Percentiles rank a stretch among this genome's conserved stretches.
phyloP scores from a whole-genome alignment of 2,329 filamentous ascomycete species.

The Graphilbum ipis-grandicollis region DNA sequence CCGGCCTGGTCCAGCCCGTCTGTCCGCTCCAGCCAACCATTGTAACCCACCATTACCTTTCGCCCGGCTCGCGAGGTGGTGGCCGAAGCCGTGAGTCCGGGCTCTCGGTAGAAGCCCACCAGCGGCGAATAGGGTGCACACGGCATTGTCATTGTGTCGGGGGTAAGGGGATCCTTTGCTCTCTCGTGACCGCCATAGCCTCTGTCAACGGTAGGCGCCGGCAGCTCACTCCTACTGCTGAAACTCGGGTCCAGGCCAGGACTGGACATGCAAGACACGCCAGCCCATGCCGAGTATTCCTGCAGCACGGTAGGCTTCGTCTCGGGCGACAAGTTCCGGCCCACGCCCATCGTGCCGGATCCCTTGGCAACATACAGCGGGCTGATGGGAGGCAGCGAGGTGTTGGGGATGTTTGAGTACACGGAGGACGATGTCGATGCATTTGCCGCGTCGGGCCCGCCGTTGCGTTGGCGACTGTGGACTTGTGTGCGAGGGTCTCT shows the following conservation, averaged over 20 bases:
- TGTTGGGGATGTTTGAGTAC: slow-evolving; percentile 13
- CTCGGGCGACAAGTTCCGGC: slow-evolving; percentile 1
- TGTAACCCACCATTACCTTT: slow-evolving; percentile 35
- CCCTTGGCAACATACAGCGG: slow-evolving; percentile 13
- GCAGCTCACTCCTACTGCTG: background rate
- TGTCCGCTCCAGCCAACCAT: slow-evolving; percentile 38
- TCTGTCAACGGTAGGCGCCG: no score
- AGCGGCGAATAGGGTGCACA: slow-evolving; percentile 23
- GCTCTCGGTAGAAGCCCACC: slow-evolving; percentile 11
- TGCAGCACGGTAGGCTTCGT: slow-evolving; percentile 2
- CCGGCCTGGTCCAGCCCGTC: slow-evolving; percentile 12
- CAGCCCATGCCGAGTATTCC: slow-evolving; percentile 8
- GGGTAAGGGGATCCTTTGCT: no score
- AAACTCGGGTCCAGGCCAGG: background rate
- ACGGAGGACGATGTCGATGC: slow-evolving; percentile 14
- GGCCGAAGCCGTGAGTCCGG: slow-evolving; percentile 13
- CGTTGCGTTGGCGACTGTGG: background rate
- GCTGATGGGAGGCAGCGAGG: slow-evolving; percentile 10
- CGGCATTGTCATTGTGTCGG: background rate
- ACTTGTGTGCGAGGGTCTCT: background rate
- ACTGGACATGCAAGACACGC: slow-evolving; percentile 4
- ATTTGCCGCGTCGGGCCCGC: slow-evolving; percentile 4
- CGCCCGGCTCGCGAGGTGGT: slow-evolving; percentile 19
- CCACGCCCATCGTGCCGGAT: no score
- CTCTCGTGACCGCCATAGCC: background rate